phyloP scores from a whole-genome alignment of 1,139 yeast genomes.

The Ogataea hybrid region DNA sequence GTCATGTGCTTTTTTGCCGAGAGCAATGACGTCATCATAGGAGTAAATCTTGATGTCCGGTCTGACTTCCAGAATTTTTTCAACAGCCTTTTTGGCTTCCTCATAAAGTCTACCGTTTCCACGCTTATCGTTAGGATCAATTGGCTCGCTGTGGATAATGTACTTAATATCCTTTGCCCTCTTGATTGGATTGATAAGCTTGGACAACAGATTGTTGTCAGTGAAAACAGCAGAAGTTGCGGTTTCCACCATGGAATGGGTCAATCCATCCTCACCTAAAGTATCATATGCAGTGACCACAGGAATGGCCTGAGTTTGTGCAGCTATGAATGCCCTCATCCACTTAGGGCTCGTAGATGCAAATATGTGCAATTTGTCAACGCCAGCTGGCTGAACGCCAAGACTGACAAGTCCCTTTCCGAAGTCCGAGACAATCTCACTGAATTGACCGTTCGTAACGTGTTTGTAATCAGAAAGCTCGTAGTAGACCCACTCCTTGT shows the following conservation, averaged over 20 bases:
- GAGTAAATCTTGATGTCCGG: slow-evolving; percentile 76
- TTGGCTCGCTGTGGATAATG: slow-evolving; percentile 68
- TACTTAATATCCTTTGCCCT: slow-evolving; percentile 60
- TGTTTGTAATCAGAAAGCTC: slow-evolving; percentile 74
- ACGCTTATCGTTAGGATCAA: slow-evolving; percentile 64
- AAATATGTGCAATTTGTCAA: slow-evolving; percentile 73
- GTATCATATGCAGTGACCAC: slow-evolving; percentile 97
- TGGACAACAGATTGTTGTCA: slow-evolving; percentile 68
- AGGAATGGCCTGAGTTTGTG: slow-evolving; percentile 75
- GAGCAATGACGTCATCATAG: slow-evolving; percentile 59
- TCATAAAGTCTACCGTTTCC: slow-evolving; percentile 54
- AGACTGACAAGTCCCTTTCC: slow-evolving; percentile 75
- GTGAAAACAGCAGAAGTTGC: slow-evolving; percentile 76
- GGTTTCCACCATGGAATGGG: slow-evolving; percentile 82
- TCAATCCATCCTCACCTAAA: slow-evolving; percentile 87
- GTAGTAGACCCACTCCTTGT: slow-evolving; percentile 84
- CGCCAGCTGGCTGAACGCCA: slow-evolving; percentile 67
- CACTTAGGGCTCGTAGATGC: slow-evolving; percentile 85
- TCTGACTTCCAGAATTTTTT: slow-evolving; percentile 56
- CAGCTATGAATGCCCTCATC: slow-evolving; percentile 85
- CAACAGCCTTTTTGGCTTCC: slow-evolving; percentile 56
- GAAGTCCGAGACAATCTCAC: slow-evolving; percentile 46
- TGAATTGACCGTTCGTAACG: slow-evolving; percentile 60
- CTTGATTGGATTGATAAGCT: slow-evolving; percentile 70
- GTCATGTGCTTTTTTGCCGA: slow-evolving; percentile 51